phyloP scores from a whole-genome alignment of 441 rosid species.

The Jatropha podagrica region DNA sequence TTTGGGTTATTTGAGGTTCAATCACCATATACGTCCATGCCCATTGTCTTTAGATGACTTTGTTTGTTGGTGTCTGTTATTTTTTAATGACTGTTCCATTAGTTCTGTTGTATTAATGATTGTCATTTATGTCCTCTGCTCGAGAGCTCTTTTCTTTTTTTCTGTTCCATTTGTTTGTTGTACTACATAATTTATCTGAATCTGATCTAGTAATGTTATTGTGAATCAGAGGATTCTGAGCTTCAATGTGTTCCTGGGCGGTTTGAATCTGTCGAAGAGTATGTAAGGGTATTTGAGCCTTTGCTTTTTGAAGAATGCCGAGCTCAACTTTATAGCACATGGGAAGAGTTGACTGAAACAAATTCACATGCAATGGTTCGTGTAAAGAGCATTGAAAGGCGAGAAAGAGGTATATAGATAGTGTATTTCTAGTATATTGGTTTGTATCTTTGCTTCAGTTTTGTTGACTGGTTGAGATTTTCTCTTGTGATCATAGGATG shows the following conservation, averaged over 20 bases:
- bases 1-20: neutral
- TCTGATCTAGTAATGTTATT: conserved; percentile 19
- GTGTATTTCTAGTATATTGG: neutral
- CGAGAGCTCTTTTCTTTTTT: neutral
- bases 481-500: conserved; percentile 59
- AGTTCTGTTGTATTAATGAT: neutral
- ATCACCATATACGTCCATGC: neutral
- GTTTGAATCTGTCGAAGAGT: conserved; percentile 90
- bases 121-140: neutral
- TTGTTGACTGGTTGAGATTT: conserved; percentile 26
- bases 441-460: neutral
- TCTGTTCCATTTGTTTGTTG: neutral
- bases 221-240: conserved; percentile 75
- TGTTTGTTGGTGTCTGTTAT: neutral
- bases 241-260: conserved; percentile 88
- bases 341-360: conserved; percentile 90
- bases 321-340: conserved; percentile 90
- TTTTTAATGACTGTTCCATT: neutral
- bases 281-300: conserved; percentile 95
- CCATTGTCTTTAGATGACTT: neutral
- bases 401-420: conserved; percentile 72
- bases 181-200: conserved; percentile 1
- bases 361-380: conserved; percentile 67
- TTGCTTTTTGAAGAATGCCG: conserved; percentile 98
- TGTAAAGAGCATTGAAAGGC: conserved; percentile 71